Base-by-base conservation (phyloP, 2,329 filamentous ascomycete species). In the Colletotrichum orchidophilum region DNA sequence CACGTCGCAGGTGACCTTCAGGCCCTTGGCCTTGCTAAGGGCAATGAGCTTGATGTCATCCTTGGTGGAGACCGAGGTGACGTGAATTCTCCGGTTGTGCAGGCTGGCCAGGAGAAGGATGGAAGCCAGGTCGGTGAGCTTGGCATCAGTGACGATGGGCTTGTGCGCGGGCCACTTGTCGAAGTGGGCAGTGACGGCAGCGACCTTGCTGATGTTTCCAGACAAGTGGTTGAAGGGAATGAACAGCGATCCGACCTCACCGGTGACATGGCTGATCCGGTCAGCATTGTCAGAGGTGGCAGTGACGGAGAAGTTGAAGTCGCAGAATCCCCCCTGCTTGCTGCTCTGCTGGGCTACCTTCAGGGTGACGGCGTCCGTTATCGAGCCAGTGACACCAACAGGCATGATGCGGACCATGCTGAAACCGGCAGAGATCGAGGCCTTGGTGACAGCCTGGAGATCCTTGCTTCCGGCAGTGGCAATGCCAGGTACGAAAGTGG, bases 121-220 rank as follows among this genome's bases (percentile, higher is more conserved):
- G 0, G 93, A 95, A n/a, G 93, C 93, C 70, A 95, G 87, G 77
- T 95, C 93, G 1, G 92, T 94, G 66, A 91, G 90, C 84, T 94
- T 94, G 62, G 93, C 93, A 81, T 95, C 93, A 0, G 93, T 95
- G 76, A 95, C 86, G 76, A 95, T 93, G 60, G 93, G 92, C 84
- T 95, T 95, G 84, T 90, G 91, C 4, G 86, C 84, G 42, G 93
- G 93, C 93, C 93, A 95, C 27, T 90, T 87, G 72, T 91, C 91
- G 77, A 95, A 95, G 83, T 95, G 93, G 71, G 91, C 89, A 63
- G 92, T 94, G 73, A 95, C 92, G 11, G 93, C 90, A 24, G 93
- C 92, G 55, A 95, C 93, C 84, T 94, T 94, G 87, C 90, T 94
- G 80, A 95, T 94, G 80, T 95, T 95, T 75, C 92, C 93, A 71